A percentile compares a stretch with the other conserved stretches of the same genome.
These are phyloP conservation scores for Plectosphaerella sp. DNA, from an alignment of 2,329 filamentous ascomycete species.

Conservation along the genomic window DNA sequence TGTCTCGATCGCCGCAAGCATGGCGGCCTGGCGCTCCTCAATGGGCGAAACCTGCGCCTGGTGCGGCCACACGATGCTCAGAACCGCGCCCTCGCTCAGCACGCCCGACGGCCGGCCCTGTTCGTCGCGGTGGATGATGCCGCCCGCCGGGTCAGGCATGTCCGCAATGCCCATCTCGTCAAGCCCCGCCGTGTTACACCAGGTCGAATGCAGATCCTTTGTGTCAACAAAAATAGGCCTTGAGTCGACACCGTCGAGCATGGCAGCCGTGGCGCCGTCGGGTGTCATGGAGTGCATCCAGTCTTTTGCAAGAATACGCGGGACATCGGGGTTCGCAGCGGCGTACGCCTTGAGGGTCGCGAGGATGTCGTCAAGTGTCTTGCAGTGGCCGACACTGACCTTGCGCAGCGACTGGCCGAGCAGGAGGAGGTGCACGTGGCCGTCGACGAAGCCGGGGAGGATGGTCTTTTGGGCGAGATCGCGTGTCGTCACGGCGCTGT, in stretches of 20 bases:
- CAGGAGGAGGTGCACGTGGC: conserved; percentile 51
- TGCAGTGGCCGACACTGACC: conserved; percentile 42
- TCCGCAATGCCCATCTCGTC: conserved; percentile 31
- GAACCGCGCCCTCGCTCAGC: conserved; percentile 33
- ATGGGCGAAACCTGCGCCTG: conserved; percentile 28
- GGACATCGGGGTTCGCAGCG: conserved; percentile 37
- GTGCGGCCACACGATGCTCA: conserved; percentile 37
- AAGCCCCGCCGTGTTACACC: conserved; percentile 40
- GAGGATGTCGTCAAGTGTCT: conserved; percentile 44
- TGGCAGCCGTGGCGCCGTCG: conserved; percentile 37
- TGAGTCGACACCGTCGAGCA: conserved; percentile 48
- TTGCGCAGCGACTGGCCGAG: conserved; percentile 50
- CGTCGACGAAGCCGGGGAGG: conserved; percentile 53
- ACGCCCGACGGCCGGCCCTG: conserved; percentile 33
- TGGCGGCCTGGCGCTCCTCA: conserved; percentile 29
- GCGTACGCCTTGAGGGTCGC: conserved; percentile 40
- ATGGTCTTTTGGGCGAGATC: conserved; percentile 29
- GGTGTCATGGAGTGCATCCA: conserved; percentile 51
- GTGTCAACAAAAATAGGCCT: conserved; percentile 40
- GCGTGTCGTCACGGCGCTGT: conserved; percentile 2
- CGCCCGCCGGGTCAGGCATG: conserved; percentile 33
- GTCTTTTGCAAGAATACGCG: conserved; percentile 47
- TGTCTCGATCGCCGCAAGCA: conserved; percentile 29
- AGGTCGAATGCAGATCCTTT: conserved; percentile 37
- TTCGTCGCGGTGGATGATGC: conserved; percentile 33